Base-by-base conservation (phyloP, 1,284 basidiomycete species). In the Trametes pubescens region DNA sequence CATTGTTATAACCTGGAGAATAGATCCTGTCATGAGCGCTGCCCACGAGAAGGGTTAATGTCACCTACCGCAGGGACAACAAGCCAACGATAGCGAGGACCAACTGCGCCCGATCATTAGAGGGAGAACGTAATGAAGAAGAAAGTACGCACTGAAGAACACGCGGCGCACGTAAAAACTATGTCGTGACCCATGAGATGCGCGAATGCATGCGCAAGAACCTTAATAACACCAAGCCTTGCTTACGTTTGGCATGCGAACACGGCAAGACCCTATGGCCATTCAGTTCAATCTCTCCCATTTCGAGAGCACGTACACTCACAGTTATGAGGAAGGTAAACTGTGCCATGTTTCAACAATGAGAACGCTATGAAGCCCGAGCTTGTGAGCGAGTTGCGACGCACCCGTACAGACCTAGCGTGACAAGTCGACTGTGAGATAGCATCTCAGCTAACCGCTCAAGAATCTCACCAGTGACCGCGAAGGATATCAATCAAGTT, bases 131-230 rank as follows among this genome's bases (percentile, higher is more conserved):
- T 11, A 16, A 9, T 22, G 18, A 8, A 14, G 1, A 18, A 2
- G 22, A 11, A 2, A 16, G 29, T 49, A 51, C 49, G 32, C 40
- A 59, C 57, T n/a, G 40, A 44, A 29, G 21, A 32, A 59, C 1
- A 59, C 49, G 11, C 57, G 57, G 22, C 38, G 51, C 4, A n/a
- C 49, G 29, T 59, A 59, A 29, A 52, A 59, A 21, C 57, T 59
- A n/a, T 10, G 4, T 35, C 10, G 18, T 14, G 18, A 9, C 29
- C 21, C 1, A 51, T n/a, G 14, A 9, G 0, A 26, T 11, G 6
- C 6, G 21, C 9, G 21, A 48, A 14, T 26, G 26, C 13, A 18
- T 13, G 26, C 14, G 24, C 14, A 26, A 29, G 35, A 1, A 21
- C 14, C 34, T 44, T 10, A 11, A 9, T 11, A 7, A 21, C 4